Conservation (phyloP, 2,329 filamentous ascomycete species). For the Trichoderma citrinoviride region DNA sequence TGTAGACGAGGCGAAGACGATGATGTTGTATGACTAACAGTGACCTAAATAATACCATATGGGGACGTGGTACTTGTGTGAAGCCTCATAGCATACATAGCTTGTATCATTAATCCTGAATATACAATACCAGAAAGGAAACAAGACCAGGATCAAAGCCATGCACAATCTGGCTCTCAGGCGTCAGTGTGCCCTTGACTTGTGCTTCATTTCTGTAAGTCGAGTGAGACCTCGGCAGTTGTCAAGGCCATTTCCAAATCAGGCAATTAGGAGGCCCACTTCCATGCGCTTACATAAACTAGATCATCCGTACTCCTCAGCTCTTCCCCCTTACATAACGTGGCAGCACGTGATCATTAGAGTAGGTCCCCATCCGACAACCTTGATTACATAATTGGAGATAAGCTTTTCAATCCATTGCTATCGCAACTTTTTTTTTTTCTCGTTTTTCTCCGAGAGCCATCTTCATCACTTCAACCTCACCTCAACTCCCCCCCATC, state of each 20-base stretch:
- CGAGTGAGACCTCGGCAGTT: not conserved
- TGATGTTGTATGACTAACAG: no score
- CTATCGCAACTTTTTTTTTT: slow-evolving; percentile 20
- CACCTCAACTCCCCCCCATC: slow-evolving; percentile 23
- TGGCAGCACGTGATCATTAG: not conserved
- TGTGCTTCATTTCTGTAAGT: not conserved
- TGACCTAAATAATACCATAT: not conserved
- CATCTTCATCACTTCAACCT: not conserved
- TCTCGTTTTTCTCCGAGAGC: slow-evolving; percentile 1
- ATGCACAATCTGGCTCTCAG: no score
- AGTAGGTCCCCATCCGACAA: not conserved
- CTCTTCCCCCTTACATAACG: no score
- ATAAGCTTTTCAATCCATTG: slow-evolving; percentile 10
- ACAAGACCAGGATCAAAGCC: not conserved
- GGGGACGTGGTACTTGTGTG: not conserved
- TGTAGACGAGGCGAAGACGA: not conserved
- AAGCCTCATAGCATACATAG: not conserved
- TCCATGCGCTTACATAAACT: no score
- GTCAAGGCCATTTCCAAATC: not conserved
- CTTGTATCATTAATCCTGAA: not conserved
- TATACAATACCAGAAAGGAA: not conserved
- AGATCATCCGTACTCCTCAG: not conserved
- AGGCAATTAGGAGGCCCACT: not conserved
- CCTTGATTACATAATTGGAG: not conserved
- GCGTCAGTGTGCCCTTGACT: no score